phyloP scores from a whole-genome alignment of 345 rosid genomes.

The Salix dunnii region DNA sequence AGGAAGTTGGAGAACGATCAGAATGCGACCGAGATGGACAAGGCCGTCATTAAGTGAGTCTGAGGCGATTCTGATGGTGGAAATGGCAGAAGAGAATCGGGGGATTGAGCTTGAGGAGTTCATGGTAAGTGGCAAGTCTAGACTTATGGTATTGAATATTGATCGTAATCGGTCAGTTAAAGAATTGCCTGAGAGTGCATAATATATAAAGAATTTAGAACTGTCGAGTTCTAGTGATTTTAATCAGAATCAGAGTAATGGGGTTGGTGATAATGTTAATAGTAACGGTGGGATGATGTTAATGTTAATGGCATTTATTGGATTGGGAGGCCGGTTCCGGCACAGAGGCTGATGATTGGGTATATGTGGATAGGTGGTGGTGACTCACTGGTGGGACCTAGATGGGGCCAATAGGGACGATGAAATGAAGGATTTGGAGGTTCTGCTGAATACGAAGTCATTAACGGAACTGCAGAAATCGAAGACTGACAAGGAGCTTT shows the following conservation, averaged over 20 bases:
- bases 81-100: conserved; percentile 75
- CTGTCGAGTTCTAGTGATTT: conserved; percentile 21
- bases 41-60: conserved; percentile 77
- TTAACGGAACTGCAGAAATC: too few species aligned
- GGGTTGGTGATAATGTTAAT: conserved; percentile 6
- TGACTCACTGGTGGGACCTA: conserved; percentile 51
- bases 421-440: conserved; percentile 83
- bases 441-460: conserved; percentile 62
- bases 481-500: too few species aligned
- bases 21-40: conserved; percentile 60
- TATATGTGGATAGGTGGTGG: conserved; percentile 64
- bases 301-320: conserved; percentile 29
- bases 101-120: conserved; percentile 84
- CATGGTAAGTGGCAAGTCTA: conserved; percentile 73
- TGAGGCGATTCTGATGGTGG: conserved; percentile 74
- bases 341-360: conserved; percentile 35
- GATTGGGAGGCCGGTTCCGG: conserved; percentile 35
- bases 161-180: conserved; percentile 66
- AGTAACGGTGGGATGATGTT: conserved; percentile 20
- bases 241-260: conserved; percentile 15
- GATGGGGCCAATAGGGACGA: conserved; percentile 38
- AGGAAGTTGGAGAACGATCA: conserved; percentile 90
- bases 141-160: conserved; percentile 77
- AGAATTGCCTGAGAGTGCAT: conserved; percentile 71
- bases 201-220: conserved; percentile 35